Base-by-base conservation (phyloP, 2,329 filamentous ascomycete genomes). In the Colletotrichum sp. region DNA sequence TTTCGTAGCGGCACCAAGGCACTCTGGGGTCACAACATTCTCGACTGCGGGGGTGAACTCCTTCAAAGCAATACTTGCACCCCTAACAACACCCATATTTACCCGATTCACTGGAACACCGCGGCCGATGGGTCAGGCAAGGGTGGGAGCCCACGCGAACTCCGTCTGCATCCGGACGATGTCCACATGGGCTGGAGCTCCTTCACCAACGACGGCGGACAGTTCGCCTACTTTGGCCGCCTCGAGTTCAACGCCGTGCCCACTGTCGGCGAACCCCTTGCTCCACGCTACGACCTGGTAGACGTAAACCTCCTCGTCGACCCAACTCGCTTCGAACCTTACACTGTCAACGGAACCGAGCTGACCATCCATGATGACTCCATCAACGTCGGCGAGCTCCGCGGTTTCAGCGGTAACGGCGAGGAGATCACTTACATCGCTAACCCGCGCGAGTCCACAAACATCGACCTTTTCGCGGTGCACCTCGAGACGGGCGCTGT, bases 121-220 rank as follows among this genome's bases (percentile, higher is more conserved):
- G 78, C 79, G 0, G 65, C 77, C 1, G 82, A 87, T 66, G 85
- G 82, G 4, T 80, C 77, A 18, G 81, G 79, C 7, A 68, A 80
- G 6, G 83, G 84, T 6, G 85, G 84, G 1, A 67, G 57, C 5
- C 80, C 85, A 2, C 84, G 87, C 5, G 88, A 89, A 77, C 78
- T 89, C 30, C 86, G 87, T 16, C 72, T 89, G 9, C 87, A 89
- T 74, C 87, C 87, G 0, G 87, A 89, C 49, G 80, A 88, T 49
- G 78, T 81, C 0, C 87, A 89, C 68, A 77, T 89, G 8, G 85
- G 83, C 6, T 88, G 83, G 78, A 88, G 83, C 77, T 84, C 84
- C 0, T 85, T 87, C 68, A 81, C 79, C 18, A 66, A 59, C 6
- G 68, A 64, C 4, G 71, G 75, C 21, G 80, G 80, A 13, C 78